Base-by-base conservation (phyloP, 225 moss, liverwort and hornwort species). In the Sphagnum tenellum region DNA sequence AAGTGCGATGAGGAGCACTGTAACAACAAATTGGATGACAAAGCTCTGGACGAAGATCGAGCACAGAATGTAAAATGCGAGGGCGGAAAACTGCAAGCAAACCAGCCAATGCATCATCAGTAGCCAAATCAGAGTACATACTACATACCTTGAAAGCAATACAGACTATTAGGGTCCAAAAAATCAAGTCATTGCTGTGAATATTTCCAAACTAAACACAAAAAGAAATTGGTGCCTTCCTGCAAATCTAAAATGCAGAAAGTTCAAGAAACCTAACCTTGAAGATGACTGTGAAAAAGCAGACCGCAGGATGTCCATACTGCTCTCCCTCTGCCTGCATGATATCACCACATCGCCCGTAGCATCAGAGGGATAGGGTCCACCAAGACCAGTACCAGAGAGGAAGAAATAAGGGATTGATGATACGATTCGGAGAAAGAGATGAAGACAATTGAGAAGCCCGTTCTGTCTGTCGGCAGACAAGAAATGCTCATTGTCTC, bases 21-120 rank as follows among this genome's bases (percentile, higher is more conserved):
- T 98, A 76, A 98, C 85, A 56, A 98, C 96, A 69, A 98, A 98
- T 70, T 90, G 90, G 85, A 92, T 85, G 62, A 98, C 88, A 71
- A 98, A 98, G 76, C 74, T 82, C 68, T 86, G 58, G 61, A 98
- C 73, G 78, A 98, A 81, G 67, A 80, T 71, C 52, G 88, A 76
- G 77, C 78, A 85, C 54, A 98, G 68, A 48, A 90, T 69, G 73
- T 98, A 98, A 76, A 92, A 98, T 8, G 77, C 79, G 69, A 98
- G 68, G 61, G 96, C 96, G 46, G 81, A 72, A 48, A 66, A 78
- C 86, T 90, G 85, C 72, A 70, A 62, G 9, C 14, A 57, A n/a
- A 46, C 4, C 1, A 61, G 9, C 29, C 44, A 13, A 12, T 8
- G 7, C 58, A 13, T 13, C 7, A 58, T 13, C 7, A 4, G 29